A percentile compares a stretch with the other conserved stretches of the same genome.
These are phyloP conservation scores for Coemansia sp. DNA, from an alignment of 192 early-diverging fungal genomes.

Conservation along the genomic window DNA sequence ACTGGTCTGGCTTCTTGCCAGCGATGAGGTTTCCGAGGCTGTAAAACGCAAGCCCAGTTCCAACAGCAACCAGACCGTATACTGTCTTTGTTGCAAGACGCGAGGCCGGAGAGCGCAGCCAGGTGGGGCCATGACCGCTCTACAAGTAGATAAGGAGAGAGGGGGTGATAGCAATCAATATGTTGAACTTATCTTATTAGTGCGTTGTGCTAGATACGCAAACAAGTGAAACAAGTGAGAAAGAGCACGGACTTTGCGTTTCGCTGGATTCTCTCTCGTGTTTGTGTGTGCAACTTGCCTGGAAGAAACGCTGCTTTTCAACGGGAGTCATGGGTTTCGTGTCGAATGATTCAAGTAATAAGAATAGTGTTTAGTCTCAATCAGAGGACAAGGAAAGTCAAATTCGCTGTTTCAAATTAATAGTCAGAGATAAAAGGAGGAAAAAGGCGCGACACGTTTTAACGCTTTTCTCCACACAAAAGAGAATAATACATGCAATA, in stretches of 20 bases:
- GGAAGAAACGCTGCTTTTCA: conserved; percentile 56
- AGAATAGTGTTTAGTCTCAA: background rate
- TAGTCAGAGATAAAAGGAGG: background rate
- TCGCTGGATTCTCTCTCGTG: too few relatives aligned
- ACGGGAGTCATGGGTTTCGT: conserved; percentile 25
- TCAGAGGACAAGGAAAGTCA: background rate
- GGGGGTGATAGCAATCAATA: too few relatives aligned
- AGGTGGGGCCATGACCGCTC: conserved; percentile 46
- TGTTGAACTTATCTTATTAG: too few relatives aligned
- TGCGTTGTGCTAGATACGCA: too few relatives aligned
- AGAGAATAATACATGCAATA: background rate
- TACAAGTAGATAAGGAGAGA: conserved; percentile 15
- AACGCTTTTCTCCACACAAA: background rate
- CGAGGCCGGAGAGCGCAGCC: conserved; percentile 39
- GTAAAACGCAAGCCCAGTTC: conserved; percentile 18
- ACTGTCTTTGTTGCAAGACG: conserved; percentile 18
- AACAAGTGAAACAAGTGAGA: too few relatives aligned
- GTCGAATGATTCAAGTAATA: background rate
- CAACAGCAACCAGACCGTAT: conserved; percentile 28
- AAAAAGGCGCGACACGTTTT: background rate
- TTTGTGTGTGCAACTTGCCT: conserved; percentile 47
- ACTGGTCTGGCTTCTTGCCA: conserved; percentile 23
- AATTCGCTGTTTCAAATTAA: background rate
- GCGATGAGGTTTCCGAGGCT: conserved; percentile 34
- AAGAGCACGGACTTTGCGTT: too few relatives aligned